These are phyloP conservation scores for Eucalyptus guilfoylei DNA, from an alignment of 345 rosid genomes.

Conservation along the genomic window DNA sequence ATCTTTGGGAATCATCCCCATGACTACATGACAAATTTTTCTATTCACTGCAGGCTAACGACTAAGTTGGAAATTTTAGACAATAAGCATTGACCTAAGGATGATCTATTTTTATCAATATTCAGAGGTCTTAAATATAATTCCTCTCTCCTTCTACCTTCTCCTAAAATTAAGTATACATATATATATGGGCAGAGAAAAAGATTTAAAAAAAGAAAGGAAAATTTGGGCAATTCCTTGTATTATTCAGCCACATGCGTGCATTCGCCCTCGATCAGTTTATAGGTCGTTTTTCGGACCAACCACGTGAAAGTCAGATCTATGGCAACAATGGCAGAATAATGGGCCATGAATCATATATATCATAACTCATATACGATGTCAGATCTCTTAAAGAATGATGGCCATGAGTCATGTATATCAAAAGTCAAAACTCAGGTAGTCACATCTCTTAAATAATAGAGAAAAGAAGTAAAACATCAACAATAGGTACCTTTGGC, in stretches of 20 bases:
- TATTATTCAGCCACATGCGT: background rate
- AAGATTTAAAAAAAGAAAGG: too few relatives aligned
- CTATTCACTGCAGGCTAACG: background rate
- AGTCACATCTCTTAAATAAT: background rate
- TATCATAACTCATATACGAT: background rate
- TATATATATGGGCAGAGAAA: background rate
- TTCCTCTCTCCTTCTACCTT: background rate
- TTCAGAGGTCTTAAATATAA: background rate
- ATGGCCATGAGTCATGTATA: background rate
- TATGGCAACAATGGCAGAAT: background rate
- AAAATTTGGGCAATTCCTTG: background rate
- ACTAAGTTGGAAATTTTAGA: background rate
- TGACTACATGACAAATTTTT: background rate
- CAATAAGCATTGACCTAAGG: background rate
- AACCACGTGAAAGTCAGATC: background rate
- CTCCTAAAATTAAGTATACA: background rate
- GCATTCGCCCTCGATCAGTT: background rate
- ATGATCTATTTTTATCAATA: background rate
- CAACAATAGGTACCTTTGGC: too few relatives aligned
- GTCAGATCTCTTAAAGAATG: background rate
- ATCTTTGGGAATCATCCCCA: background rate
- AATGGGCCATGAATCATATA: background rate
- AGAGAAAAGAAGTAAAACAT: too few relatives aligned
- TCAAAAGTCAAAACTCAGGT: background rate
- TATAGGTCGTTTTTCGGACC: background rate